Conservation (phyloP, 495 filamentous ascomycete genomes). For the Penicillium pulvis region DNA sequence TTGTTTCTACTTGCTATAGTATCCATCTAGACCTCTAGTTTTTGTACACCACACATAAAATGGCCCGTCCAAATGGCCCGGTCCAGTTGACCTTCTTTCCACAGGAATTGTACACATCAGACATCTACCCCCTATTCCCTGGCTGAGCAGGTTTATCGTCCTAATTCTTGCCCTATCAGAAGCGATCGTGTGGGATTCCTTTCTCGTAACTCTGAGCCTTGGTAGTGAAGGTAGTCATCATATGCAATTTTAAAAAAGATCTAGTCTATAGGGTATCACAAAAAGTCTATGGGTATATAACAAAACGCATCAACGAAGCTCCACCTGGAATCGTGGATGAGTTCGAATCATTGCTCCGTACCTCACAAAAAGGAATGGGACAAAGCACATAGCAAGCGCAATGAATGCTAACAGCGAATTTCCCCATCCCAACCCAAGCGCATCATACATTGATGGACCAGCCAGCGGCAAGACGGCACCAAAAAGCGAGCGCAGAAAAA, state of each 20-base stretch:
- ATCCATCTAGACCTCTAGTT: no score
- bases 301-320: neutral
- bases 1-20: no score
- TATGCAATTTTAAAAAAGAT: neutral
- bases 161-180: no score
- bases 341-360: constrained; percentile 37
- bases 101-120: no score
- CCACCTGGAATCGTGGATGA: constrained; percentile 4
- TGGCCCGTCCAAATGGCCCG: no score
- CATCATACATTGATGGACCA: constrained; percentile 42
- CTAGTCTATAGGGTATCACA: constrained; percentile 3
- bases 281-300: constrained; percentile 1
- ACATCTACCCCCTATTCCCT: no score
- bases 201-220: no score
- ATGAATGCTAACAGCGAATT: constrained; percentile 50
- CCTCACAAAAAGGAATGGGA: constrained; percentile 42
- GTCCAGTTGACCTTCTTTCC: no score
- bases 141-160: no score
- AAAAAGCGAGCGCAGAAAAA: constrained; percentile 57
- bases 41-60: no score
- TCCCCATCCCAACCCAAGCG: constrained; percentile 46
- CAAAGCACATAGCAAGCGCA: constrained; percentile 28
- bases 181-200: no score
- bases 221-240: neutral
- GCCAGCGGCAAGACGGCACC: constrained; percentile 57